A percentile compares a stretch with the other conserved stretches of the same genome.
Evolutionary conservation across 371 early-diverging fungal genomes (phyloP).

Genomic region (Lichtheimia corymbifera): DNA sequence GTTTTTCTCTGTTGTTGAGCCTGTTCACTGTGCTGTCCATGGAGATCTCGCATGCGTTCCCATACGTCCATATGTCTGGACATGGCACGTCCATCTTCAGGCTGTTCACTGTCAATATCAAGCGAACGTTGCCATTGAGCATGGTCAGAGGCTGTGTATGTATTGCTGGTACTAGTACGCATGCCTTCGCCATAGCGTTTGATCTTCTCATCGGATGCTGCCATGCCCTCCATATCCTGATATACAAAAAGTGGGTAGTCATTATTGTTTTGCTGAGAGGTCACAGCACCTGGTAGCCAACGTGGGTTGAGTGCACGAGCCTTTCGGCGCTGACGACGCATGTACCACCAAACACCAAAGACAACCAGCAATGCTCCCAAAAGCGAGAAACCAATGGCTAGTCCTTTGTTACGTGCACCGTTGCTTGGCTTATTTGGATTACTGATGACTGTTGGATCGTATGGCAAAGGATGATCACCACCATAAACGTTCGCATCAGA

Average conservation of each 20-base stretch:
- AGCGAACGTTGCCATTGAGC: constrained; percentile 41
- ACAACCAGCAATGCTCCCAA: constrained; percentile 15
- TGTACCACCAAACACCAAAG: constrained; percentile 16
- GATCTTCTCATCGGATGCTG: constrained; percentile 12
- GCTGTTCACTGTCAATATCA: constrained; percentile 19
- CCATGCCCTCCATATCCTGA: constrained; percentile 24
- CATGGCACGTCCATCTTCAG: constrained; percentile 22
- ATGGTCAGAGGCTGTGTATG: constrained; percentile 46
- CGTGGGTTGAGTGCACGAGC: constrained; percentile 35
- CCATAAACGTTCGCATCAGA: not conserved
- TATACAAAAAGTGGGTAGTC: constrained; percentile 47
- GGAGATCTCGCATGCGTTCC: constrained; percentile 39
- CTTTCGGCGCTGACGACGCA: constrained; percentile 18
- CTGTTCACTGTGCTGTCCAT: constrained; percentile 7
- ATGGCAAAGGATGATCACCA: constrained; percentile 11
- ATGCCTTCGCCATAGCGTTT: constrained; percentile 7
- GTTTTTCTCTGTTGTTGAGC: too few relatives aligned
- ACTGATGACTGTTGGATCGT: constrained; percentile 20
- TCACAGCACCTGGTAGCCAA: constrained; percentile 36
- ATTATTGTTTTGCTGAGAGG: constrained; percentile 19
- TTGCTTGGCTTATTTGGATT: constrained; percentile 15
- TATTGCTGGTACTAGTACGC: constrained; percentile 14
- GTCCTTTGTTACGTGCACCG: constrained; percentile 27
- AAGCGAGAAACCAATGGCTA: constrained; percentile 32
- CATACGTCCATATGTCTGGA: constrained; percentile 40